phyloP scores from a whole-genome alignment of 208 protist genomes.

The Trypanosomatidae sp. region DNA sequence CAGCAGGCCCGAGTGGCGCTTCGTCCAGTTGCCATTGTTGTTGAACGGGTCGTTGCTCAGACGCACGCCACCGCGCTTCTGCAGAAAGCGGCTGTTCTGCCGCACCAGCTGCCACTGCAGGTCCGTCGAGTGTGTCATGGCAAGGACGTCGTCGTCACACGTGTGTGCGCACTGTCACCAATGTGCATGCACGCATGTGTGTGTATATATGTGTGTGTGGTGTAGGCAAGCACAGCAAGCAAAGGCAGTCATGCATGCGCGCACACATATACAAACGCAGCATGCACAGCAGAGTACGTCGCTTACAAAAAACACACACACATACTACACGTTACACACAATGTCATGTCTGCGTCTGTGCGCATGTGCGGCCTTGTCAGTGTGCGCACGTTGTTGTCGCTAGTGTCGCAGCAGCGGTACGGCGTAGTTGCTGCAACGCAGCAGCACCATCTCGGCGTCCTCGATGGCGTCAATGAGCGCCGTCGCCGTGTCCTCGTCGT shows the following conservation, averaged over 20 bases:
- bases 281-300: neutral
- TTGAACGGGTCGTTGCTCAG: slow-evolving; percentile 81
- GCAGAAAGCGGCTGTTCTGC: slow-evolving; percentile 77
- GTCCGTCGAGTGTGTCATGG: slow-evolving; percentile 75
- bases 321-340: neutral
- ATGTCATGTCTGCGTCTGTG: too few species aligned
- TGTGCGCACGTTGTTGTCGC: neutral
- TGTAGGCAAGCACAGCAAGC: neutral
- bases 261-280: neutral
- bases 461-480: slow-evolving; percentile 7
- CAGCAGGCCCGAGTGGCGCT: slow-evolving; percentile 70
- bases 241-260: slow-evolving; percentile 1
- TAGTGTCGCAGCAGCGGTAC: slow-evolving; percentile 6
- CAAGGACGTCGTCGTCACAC: neutral
- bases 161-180: neutral
- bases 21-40: slow-evolving; percentile 84
- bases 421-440: slow-evolving; percentile 11
- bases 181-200: neutral
- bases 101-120: slow-evolving; percentile 77
- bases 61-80: slow-evolving; percentile 68
- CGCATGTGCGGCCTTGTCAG: too few species aligned
- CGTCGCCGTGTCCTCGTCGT: neutral
- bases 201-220: neutral
- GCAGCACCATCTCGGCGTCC: slow-evolving; percentile 13
- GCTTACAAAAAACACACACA: neutral